Percentiles rank a stretch among this genome's conserved stretches.
phyloP scores from a whole-genome alignment of 2,329 filamentous ascomycete genomes.

The Diplodia intermedia region DNA sequence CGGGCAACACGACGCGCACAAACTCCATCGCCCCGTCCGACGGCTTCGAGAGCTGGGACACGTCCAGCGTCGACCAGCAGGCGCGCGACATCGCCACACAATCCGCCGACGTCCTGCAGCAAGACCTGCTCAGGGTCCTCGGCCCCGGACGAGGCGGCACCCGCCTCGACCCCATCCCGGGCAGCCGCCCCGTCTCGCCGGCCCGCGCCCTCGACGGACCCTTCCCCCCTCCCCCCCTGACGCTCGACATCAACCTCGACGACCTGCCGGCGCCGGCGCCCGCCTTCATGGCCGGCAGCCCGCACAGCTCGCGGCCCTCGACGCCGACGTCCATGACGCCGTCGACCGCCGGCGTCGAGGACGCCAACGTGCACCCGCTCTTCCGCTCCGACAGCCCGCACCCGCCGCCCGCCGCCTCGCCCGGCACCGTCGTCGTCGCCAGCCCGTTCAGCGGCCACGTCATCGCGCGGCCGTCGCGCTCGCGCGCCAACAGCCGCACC shows the following conservation, averaged over 20 bases:
- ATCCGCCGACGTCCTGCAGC: constrained; percentile 47
- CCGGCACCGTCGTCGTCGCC: constrained; percentile 74
- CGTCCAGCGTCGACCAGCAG: constrained; percentile 69
- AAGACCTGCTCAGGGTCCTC: constrained; percentile 39
- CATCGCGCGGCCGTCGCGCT: constrained; percentile 51
- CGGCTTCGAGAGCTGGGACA: constrained; percentile 78
- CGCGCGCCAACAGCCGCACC: constrained; percentile 46
- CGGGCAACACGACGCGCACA: constrained; percentile 34
- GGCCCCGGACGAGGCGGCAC: constrained; percentile 51
- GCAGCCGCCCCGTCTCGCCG: constrained; percentile 70
- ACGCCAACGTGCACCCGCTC: constrained; percentile 78
- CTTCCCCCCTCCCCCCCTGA: constrained; percentile 40
- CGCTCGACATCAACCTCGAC: constrained; percentile 27
- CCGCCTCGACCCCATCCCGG: constrained; percentile 74
- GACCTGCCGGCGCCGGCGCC: constrained; percentile 18
- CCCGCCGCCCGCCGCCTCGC: constrained; percentile 69
- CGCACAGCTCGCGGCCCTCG: constrained; percentile 45
- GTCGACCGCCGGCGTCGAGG: constrained; percentile 49
- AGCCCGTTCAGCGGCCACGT: constrained; percentile 72
- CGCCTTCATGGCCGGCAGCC: constrained; percentile 34
- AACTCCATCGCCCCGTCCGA: constrained; percentile 52
- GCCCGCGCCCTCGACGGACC: constrained; percentile 64
- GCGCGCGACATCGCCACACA: constrained; percentile 65
- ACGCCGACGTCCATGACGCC: constrained; percentile 42
- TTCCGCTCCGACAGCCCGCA: constrained; percentile 75